A percentile compares a stretch with the other conserved stretches of the same genome.
Conservation (phyloP, 768 basidiomycete genomes). For the Peribolospora baueri region DNA sequence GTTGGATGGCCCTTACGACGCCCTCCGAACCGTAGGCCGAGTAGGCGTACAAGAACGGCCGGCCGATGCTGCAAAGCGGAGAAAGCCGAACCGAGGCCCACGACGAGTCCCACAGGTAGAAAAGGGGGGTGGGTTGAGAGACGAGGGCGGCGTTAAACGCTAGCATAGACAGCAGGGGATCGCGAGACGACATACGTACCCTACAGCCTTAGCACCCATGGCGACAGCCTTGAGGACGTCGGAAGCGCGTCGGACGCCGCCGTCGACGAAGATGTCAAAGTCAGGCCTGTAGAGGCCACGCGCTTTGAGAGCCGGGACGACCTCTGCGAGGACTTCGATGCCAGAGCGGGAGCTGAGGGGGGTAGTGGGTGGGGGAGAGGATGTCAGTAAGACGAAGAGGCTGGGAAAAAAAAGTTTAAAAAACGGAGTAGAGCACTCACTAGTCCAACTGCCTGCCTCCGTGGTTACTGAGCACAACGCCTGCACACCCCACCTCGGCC, state of each 20-base stretch:
- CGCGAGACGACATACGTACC: not conserved
- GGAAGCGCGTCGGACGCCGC: conserved; percentile 76
- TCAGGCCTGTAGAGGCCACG: conserved; percentile 38
- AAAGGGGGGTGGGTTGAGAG: not conserved
- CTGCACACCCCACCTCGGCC: conserved; percentile 46
- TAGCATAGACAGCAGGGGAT: not conserved
- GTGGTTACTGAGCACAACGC: conserved; percentile 68
- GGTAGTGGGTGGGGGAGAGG: conserved; percentile 10
- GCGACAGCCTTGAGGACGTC: conserved; percentile 75
- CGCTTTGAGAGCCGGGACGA: conserved; percentile 44
- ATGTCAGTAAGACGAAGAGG: not conserved
- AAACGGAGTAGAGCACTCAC: no score
- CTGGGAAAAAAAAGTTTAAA: not conserved
- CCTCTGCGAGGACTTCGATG: conserved; percentile 69
- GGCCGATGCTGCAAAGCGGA: conserved; percentile 7
- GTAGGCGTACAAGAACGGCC: conserved; percentile 71
- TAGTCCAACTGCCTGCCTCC: conserved; percentile 33
- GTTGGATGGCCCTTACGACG: conserved; percentile 55
- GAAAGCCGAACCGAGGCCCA: not conserved
- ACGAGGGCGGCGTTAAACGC: not conserved
- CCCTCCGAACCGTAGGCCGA: conserved; percentile 73
- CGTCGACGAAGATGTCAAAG: conserved; percentile 51
- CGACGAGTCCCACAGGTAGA: conserved; percentile 4
- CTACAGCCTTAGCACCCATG: conserved; percentile 58
- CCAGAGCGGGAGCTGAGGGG: conserved; percentile 40